These are phyloP conservation scores for Pharus latifolius DNA, from an alignment of 176 grass and related monocot species.

Conservation along the genomic window DNA sequence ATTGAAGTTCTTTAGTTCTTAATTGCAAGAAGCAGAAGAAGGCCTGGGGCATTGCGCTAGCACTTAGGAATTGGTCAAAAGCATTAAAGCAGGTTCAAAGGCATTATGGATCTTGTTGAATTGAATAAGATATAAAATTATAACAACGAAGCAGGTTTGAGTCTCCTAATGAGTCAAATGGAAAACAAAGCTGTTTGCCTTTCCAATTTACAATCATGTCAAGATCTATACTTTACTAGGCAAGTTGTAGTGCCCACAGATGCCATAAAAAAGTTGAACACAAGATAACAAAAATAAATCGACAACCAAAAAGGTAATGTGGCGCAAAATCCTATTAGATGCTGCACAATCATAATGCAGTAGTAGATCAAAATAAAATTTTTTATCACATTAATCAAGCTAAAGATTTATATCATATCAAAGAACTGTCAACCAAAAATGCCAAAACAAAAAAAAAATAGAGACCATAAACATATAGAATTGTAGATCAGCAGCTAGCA, in stretches of 20 bases:
- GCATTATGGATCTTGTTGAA: not conserved
- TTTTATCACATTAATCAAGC: not conserved
- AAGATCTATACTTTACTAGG: not conserved
- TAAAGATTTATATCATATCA: not conserved
- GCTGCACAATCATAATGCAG: not conserved
- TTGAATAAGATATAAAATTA: too few relatives aligned
- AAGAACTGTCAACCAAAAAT: not conserved
- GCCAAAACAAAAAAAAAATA: slow-evolving; percentile 1
- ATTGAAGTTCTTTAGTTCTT: not conserved
- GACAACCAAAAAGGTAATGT: not conserved
- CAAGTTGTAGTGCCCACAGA: not conserved
- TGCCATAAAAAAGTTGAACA: not conserved
- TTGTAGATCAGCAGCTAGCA: not conserved
- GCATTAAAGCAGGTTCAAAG: not conserved
- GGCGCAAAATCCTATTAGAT: not conserved
- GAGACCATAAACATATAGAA: not conserved
- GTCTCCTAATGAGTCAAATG: not conserved
- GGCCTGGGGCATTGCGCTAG: too few relatives aligned
- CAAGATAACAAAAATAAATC: not conserved
- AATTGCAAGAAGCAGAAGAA: not conserved
- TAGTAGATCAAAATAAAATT: not conserved
- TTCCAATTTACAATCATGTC: not conserved
- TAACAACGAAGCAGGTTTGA: too few relatives aligned
- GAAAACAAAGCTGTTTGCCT: not conserved
- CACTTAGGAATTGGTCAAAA: not conserved